Evolutionary conservation across 2,329 filamentous ascomycete genomes (phyloP).

Genomic region (Talaromyces marneffei): DNA sequence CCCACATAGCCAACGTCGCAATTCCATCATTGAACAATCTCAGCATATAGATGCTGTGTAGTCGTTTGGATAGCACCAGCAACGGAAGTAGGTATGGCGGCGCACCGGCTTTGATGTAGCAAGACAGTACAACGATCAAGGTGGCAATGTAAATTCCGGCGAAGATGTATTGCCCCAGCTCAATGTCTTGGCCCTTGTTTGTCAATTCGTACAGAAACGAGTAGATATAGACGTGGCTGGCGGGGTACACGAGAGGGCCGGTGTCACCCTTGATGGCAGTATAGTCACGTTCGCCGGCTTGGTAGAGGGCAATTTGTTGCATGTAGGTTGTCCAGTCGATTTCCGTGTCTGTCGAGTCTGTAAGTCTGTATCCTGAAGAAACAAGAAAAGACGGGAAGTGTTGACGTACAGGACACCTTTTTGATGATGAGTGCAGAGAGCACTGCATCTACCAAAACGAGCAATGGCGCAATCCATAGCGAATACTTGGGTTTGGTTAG

Average conservation of each 20-base stretch:
- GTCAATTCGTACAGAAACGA: constrained; percentile 72
- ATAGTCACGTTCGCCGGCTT: constrained; percentile 84
- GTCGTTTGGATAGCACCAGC: constrained; percentile 78
- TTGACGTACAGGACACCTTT: constrained; percentile 70
- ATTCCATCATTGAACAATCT: constrained; percentile 95
- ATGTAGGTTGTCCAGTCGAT: constrained; percentile 98
- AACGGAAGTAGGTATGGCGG: constrained; percentile 85
- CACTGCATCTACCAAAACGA: constrained; percentile 64
- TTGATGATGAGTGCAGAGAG: constrained; percentile 70
- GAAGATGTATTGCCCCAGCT: constrained; percentile 79
- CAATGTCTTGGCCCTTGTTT: constrained; percentile 66
- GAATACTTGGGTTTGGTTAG: constrained; percentile 52
- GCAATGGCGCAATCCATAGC: constrained; percentile 58
- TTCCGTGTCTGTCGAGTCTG: constrained; percentile 66
- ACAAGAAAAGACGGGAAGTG: not conserved
- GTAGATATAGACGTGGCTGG: constrained; percentile 89
- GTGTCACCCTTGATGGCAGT: constrained; percentile 78
- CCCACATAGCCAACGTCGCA: constrained; percentile 75
- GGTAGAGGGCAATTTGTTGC: constrained; percentile 77
- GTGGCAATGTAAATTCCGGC: constrained; percentile 70
- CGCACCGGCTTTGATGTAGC: constrained; percentile 53
- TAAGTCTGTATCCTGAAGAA: not conserved
- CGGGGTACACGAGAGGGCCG: constrained; percentile 91
- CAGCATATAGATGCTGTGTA: constrained; percentile 90
- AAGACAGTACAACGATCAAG: constrained; percentile 70